Evolutionary conservation across 176 grass and related monocot genomes (phyloP), one percentile per base, ranked within the genome.

Genomic region (bread wheat (Triticum aestivum)): DNA sequence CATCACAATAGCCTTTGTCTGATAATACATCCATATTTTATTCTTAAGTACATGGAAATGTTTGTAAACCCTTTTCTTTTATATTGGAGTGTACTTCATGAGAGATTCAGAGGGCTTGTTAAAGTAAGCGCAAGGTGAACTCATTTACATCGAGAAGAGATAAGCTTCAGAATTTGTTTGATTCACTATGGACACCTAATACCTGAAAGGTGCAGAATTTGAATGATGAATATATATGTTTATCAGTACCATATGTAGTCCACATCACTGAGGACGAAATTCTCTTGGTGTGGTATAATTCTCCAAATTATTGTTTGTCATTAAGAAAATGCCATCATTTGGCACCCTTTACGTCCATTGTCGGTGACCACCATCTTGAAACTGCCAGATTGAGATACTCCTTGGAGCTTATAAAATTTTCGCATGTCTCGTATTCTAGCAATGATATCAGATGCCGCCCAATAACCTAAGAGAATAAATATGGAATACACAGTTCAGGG

Each of bases 361-460:
- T 18, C 17, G 42, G 39, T 38, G 52, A 79, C 44, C 81, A 29
- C 29, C 13, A 21, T 64, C 26, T 51, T 51, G 42, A 69, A 88
- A 69, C 45, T 81, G 47, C 4, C 34, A 82, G 45, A 75, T 77
- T 20, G 81, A 58, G 26, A 32, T 77, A 68, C 59, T 37, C 12
- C 17, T 80, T 89, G 20, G 15, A 85, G 11, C 45, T 77, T 75
- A 21, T 69, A 11, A 59, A 80, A 61, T 61, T 81, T 75, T 61
- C 26, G 23, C 1, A 5, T 81, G 29, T 76, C 61, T 68, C 42
- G 26, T 35, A 76, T 15, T 67, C 9, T 81, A 81, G 77, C 61
- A 81, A 77, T 67, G 34, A 76, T 77, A 76, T 58, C 9, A 15
- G 77, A 89, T 85, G 83, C 26, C 49, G 69, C 83, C 26, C 8